Base-by-base conservation (phyloP, 176 grass and related monocot genomes). In the Paspalum vaginatum region DNA sequence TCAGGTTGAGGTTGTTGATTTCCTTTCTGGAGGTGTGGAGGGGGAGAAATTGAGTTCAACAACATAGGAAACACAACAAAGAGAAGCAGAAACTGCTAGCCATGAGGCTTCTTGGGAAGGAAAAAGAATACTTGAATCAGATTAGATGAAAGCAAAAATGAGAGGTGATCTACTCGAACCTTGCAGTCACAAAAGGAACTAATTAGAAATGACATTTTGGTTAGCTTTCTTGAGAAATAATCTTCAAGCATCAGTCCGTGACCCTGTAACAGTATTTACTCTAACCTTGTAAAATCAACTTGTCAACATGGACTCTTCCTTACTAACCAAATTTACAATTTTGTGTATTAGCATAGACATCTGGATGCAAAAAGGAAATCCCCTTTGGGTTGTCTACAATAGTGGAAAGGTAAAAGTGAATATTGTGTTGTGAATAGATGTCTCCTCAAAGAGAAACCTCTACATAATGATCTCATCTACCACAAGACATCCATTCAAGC, bases 1-100 rank as follows among this genome's bases (percentile, higher is more conserved):
- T 60, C 76, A 93, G 91, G 72, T 89, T 84, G 87, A 93, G 72
- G 87, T 93, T 74, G 80, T 92, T 62, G 91, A 93, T 87, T 84
- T 93, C 27, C 65, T 93, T 68, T 93, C 87, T 14, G 87, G 84
- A 74, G 76, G 75, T 9, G 72, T 51, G 0, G 52, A 80, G 12
- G 91, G 87, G 2, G 72, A 53, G 48, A 93, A 93, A 65, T n/a
- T 93, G 48, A 93, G 91, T 78, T 93, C 91, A 47, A 84, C 91
- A 52, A 80, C 80, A 14, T 76, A 73, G 38, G 55, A 83, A 79
- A 43, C 68, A 55, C 20, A 83, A 53, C 41, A 86, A 45, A 47
- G 5, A 3, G 68, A 83, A 86, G 42, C 18, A 68, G n/a, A 70
- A 22, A 79, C 58, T 68, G 49, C 21, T 50, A 77, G 54, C 61